These are phyloP conservation scores for Mortierella sp. DNA, from an alignment of 371 early-diverging fungal species.

Conservation along the genomic window DNA sequence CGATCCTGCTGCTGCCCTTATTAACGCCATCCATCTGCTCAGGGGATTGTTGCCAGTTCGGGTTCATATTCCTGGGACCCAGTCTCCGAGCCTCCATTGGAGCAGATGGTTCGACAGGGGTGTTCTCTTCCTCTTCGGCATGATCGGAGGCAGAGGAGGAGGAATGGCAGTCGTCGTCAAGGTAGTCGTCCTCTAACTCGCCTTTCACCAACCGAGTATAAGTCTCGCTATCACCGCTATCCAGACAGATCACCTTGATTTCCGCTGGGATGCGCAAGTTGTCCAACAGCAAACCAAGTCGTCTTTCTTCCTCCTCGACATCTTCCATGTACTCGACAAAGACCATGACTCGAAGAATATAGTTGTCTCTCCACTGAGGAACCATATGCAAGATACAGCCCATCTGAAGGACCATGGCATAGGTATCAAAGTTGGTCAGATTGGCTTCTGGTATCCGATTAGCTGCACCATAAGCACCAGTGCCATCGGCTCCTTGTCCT, in stretches of 20 bases:
- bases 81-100: slow-evolving; percentile 13
- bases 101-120: neutral
- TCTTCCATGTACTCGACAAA: slow-evolving; percentile 68
- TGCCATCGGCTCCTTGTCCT: neutral
- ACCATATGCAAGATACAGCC: slow-evolving; percentile 75
- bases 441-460: slow-evolving; percentile 28
- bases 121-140: neutral
- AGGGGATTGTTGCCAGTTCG: slow-evolving; percentile 23
- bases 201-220: slow-evolving; percentile 55
- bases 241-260: slow-evolving; percentile 62
- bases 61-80: slow-evolving; percentile 25
- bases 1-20: too few relatives aligned
- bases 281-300: slow-evolving; percentile 60
- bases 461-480: neutral
- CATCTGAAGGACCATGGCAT: slow-evolving; percentile 77
- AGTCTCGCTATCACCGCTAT: slow-evolving; percentile 52
- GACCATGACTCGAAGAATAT: slow-evolving; percentile 63
- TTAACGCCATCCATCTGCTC: slow-evolving; percentile 17
- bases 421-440: slow-evolving; percentile 71
- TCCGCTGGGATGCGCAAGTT: slow-evolving; percentile 67
- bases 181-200: slow-evolving; percentile 5
- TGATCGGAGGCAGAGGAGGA: slow-evolving; percentile 9
- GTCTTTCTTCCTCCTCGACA: slow-evolving; percentile 59
- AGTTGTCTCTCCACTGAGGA: slow-evolving; percentile 63
- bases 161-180: neutral